Evolutionary conservation across 2,329 filamentous ascomycete genomes (phyloP).

Genomic region (Aspergillus phoenicis): DNA sequence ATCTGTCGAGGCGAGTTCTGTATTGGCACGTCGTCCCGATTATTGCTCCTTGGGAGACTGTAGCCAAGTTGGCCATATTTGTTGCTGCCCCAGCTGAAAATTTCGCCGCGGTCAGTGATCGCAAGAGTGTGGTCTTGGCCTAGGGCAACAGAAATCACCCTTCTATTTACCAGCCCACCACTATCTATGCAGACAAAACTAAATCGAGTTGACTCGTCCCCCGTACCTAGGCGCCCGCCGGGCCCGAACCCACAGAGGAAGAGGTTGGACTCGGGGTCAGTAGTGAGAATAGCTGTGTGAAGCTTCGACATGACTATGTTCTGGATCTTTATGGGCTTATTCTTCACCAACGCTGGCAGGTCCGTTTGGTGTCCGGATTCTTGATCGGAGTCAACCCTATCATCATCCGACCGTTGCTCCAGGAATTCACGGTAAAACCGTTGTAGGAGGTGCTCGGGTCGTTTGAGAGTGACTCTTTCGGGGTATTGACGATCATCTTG

Average conservation of each 20-base stretch:
- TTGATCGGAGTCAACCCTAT: constrained; percentile 25
- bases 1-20: constrained; percentile 82
- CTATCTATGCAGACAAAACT: constrained; percentile 80
- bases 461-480: constrained; percentile 74
- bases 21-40: constrained; percentile 79
- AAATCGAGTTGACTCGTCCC: constrained; percentile 87
- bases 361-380: constrained; percentile 51
- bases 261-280: constrained; percentile 84
- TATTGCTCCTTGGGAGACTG: constrained; percentile 62
- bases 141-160: constrained; percentile 74
- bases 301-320: constrained; percentile 88
- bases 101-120: constrained; percentile 79
- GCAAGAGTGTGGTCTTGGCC: constrained; percentile 92
- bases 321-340: constrained; percentile 72
- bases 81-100: constrained; percentile 95
- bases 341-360: constrained; percentile 72
- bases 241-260: constrained; percentile 92
- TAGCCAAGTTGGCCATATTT: constrained; percentile 85
- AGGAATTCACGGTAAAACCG: constrained; percentile 71
- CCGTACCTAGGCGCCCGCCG: constrained; percentile 83
- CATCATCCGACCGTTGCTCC: constrained; percentile 40
- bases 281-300: constrained; percentile 84
- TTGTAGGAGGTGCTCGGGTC: constrained; percentile 75
- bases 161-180: constrained; percentile 71
- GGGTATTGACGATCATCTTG: constrained; percentile 93